Conservation (phyloP, 805 yeast genomes). For the Candida sonorensis region DNA sequence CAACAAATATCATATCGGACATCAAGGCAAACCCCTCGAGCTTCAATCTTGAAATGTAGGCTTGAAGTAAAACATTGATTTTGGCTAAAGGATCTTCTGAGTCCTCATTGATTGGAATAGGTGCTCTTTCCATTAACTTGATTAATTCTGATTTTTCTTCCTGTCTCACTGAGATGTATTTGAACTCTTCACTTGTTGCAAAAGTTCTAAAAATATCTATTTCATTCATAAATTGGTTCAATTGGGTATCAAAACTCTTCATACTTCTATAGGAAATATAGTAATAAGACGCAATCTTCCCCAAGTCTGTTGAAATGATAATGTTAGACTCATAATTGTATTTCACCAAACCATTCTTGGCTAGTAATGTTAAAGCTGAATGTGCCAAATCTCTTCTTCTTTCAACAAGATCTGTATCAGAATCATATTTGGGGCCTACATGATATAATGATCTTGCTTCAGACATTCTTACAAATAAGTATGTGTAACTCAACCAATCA, state of each 20-base stretch:
- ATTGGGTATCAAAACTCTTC: constrained; percentile 51
- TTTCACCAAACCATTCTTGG: constrained; percentile 47
- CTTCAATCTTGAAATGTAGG: constrained; percentile 71
- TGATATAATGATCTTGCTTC: constrained; percentile 67
- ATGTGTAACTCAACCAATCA: constrained; percentile 74
- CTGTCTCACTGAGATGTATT: constrained; percentile 72
- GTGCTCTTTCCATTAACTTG: constrained; percentile 64
- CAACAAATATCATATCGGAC: constrained; percentile 89
- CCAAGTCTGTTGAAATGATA: constrained; percentile 60
- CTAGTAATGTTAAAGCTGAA: constrained; percentile 61
- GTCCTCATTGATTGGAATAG: constrained; percentile 77
- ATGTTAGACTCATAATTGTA: constrained; percentile 47
- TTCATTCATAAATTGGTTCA: constrained; percentile 59
- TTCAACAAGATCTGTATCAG: constrained; percentile 40
- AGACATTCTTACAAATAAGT: constrained; percentile 72
- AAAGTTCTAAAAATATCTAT: constrained; percentile 76
- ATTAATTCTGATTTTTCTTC: constrained; percentile 76
- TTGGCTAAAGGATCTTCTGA: constrained; percentile 70
- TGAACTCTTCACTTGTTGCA: constrained; percentile 79
- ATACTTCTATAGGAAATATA: constrained; percentile 76
- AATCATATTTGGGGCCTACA: constrained; percentile 58
- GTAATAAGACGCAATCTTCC: constrained; percentile 78
- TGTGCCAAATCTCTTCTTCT: constrained; percentile 66
- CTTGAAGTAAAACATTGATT: constrained; percentile 71
- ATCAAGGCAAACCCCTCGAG: constrained; percentile 86